A percentile compares a stretch with the other conserved stretches of the same genome.
Conservation (phyloP, 305 asterid genomes). For the Fraxinus greggii region DNA sequence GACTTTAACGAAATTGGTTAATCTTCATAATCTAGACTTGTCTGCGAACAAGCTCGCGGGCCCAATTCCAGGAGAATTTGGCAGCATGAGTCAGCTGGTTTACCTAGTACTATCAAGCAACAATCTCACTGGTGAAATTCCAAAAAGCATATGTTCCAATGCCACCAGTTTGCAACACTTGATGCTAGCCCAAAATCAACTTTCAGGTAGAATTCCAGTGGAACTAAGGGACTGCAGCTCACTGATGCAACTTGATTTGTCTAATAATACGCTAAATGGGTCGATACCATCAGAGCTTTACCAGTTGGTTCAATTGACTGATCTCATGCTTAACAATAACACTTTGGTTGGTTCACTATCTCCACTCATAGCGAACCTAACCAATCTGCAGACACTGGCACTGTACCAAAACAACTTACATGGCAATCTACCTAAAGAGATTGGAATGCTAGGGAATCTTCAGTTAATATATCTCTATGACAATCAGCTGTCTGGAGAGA, state of each 20-base stretch:
- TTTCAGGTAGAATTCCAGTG: conserved; percentile 59
- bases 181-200: conserved; percentile 56
- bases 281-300: conserved; percentile 66
- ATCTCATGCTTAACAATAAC: conserved; percentile 79
- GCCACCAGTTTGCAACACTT: conserved; percentile 58
- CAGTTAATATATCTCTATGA: conserved; percentile 65
- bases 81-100: conserved; percentile 44
- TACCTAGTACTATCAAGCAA: conserved; percentile 65
- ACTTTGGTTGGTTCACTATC: conserved; percentile 62
- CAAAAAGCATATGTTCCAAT: conserved; percentile 52
- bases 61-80: conserved; percentile 63
- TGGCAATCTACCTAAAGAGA: conserved; percentile 63
- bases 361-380: conserved; percentile 52
- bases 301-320: conserved; percentile 53
- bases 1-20: conserved; percentile 40
- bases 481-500: conserved; percentile 73
- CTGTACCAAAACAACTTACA: conserved; percentile 61
- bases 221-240: conserved; percentile 50
- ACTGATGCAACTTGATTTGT: conserved; percentile 71
- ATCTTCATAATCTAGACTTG: conserved; percentile 58
- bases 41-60: conserved; percentile 69
- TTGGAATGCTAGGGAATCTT: conserved; percentile 70
- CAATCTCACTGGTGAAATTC: conserved; percentile 63
- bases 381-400: conserved; percentile 63
- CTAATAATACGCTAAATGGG: conserved; percentile 71